Conservation (phyloP, 805 yeast genomes). For the Kazachstania psychrophila region DNA sequence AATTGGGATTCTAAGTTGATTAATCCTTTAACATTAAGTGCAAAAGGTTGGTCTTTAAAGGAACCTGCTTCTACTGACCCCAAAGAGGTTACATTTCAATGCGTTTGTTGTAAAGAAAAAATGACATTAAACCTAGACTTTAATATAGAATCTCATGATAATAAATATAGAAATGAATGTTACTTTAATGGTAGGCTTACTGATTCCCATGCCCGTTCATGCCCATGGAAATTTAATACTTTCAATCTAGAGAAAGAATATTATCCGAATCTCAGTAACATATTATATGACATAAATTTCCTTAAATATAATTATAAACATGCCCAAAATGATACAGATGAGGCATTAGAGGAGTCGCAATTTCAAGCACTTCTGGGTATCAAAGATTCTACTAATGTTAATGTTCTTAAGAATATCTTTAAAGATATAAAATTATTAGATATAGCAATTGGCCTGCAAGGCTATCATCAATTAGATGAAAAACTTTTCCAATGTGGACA, state of each 20-base stretch:
- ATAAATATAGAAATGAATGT: no score
- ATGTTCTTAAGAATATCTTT: no score
- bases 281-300: slow-evolving; percentile 11
- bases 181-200: background rate
- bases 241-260: slow-evolving; percentile 10
- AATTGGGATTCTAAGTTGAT: slow-evolving; percentile 16
- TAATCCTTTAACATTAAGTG: slow-evolving; percentile 13
- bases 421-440: no score
- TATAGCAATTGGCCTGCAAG: background rate
- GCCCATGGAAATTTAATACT: slow-evolving; percentile 12
- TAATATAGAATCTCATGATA: no score
- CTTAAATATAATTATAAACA: background rate
- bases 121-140: slow-evolving; percentile 8
- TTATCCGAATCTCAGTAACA: slow-evolving; percentile 8
- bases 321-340: slow-evolving; percentile 1
- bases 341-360: background rate
- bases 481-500: slow-evolving; percentile 7
- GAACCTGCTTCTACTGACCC: background rate
- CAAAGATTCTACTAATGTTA: no score
- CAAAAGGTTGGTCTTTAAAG: slow-evolving; percentile 13
- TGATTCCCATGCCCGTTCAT: slow-evolving; percentile 6
- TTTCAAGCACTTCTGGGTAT: no score
- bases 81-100: slow-evolving; percentile 4
- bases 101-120: slow-evolving; percentile 9
- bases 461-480: background rate